A percentile compares a stretch with the other conserved stretches of the same genome.
Conservation (phyloP, 768 basidiomycete genomes). For the Lactifluus volemus region DNA sequence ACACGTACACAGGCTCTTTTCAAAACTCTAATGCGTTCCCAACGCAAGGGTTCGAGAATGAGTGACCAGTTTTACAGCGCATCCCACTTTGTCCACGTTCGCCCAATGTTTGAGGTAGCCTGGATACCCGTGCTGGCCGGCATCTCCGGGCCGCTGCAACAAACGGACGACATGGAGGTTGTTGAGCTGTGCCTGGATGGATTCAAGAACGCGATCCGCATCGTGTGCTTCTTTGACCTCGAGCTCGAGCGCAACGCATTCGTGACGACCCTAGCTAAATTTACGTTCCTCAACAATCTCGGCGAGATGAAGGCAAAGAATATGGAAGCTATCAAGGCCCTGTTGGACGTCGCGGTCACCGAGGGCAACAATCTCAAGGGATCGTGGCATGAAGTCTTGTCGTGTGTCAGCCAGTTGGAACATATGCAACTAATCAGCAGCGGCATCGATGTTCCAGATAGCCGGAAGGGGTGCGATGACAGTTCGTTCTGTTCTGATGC, state of each 20-base stretch:
- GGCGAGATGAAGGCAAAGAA: constrained; percentile 99
- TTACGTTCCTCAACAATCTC: constrained; percentile 95
- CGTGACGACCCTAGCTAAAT: constrained; percentile 91
- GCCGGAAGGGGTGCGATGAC: constrained; percentile 65
- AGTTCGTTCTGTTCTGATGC: background rate
- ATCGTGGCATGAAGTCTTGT: constrained; percentile 93
- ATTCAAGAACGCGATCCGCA: constrained; percentile 93
- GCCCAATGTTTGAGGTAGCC: constrained; percentile 98
- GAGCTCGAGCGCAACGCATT: constrained; percentile 98
- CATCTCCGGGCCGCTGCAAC: constrained; percentile 88
- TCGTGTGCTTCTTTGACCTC: constrained; percentile 94
- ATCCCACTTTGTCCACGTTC: constrained; percentile 91
- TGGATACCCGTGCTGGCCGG: constrained; percentile 99
- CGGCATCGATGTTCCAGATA: constrained; percentile 79
- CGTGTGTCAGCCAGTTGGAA: constrained; percentile 96
- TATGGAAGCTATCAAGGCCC: constrained; percentile 95
- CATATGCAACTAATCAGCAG: constrained; percentile 96
- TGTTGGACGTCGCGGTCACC: constrained; percentile 91
- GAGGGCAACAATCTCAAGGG: constrained; percentile 95
- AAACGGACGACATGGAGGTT: constrained; percentile 88
- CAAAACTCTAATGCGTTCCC: constrained; percentile 84
- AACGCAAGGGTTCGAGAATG: constrained; percentile 70
- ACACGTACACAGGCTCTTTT: constrained; percentile 73
- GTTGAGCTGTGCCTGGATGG: constrained; percentile 91
- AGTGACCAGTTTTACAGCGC: constrained; percentile 94